Evolutionary conservation across 2,329 filamentous ascomycete species (phyloP), one percentile per base, ranked within the genome.

Genomic region (Colletotrichum eremochloae): DNA sequence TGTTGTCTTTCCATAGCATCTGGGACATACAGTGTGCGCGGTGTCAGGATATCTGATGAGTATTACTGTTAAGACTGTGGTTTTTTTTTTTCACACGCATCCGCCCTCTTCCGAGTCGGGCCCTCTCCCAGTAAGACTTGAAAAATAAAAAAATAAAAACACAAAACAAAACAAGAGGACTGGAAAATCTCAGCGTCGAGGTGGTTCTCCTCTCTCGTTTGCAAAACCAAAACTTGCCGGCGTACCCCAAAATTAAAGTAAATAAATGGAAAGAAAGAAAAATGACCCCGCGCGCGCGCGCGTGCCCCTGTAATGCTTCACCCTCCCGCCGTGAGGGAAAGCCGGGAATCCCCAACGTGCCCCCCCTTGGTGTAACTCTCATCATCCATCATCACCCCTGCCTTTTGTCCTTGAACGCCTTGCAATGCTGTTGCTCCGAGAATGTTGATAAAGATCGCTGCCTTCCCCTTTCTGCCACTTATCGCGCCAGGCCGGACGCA

Each of bases 371-470:
- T 33, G 31, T 55, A 31, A 53, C 29, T 53, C 29, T 29, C 46
- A 48, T 46, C 44, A 46, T 11, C 44, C 3, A 46, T 11, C 44
- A 1, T n/a, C 8, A 3, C 2, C 24, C 50, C 24, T 3, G 2
- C 20, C 75, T 66, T 55, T 73, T 71, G 44, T 5, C 44, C 44
- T 46, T n/a, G 36, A 80, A 82, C 81, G 78, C 81, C 81, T 71
- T 80, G 77, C 81, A 78, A 82, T 81, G 81, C 80, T 69, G 53
- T 52, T 67, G 55, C 63, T 48, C 52, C 38, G 20, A 69, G 38
- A 65, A 52, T 44, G 6, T 42, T 31, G 29, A 46, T 31, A 29
- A 57, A 63, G 12, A 46, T 62, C 42, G 48, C 44, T 57, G n/a
- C 9, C 11, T 20, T 12, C 33, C 33, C 24, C 31, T n/a, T 55